Base-by-base conservation (phyloP, 116 monocot species). In the Thalassia testudinum region DNA sequence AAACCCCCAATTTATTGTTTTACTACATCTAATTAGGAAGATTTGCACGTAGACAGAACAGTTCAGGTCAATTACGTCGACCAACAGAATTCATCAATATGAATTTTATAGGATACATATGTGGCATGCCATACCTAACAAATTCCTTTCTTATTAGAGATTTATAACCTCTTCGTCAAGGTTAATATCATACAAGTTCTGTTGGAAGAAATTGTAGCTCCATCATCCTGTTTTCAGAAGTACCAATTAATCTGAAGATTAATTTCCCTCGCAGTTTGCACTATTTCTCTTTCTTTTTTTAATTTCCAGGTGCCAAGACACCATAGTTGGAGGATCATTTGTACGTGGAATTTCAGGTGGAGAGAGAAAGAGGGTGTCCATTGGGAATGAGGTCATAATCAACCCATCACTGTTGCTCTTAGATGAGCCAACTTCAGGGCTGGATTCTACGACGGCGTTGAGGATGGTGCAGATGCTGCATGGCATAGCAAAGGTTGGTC, bases 351-450 rank as follows among this genome's bases (percentile, higher is more conserved):
- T 78, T 49, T 78, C 78, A 8, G 78, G 73, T 8, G 78, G 78
- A 11, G 78, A 78, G 42, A 65, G 69, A 19, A 73, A 72, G 18
- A 37, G 73, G 20, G 69, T 78, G 8, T 72, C 68, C 37, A 78
- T 78, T 7, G 78, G 78, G 19, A 68, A 69, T 47, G 78, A 78
- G 43, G 65, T 78, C 21, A 50, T 73, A 43, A 52, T 78, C 1
- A 62, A 78, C 51, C 78, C 78, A 10, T 68, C 65, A 7, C 52
- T 78, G 38, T 43, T 78, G n/a, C 62, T 78, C 27, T 59, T 78
- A 11, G 78, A 78, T 49, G 78, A 78, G 27, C 78, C 78, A n/a
- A 78, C 78, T 37, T 72, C 78, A 7, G 78, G 78, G 14, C 57
- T 78, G 26, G 78, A 78, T 43, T 69, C 78, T 20, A 73, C 78